phyloP scores from a whole-genome alignment of 345 rosid genomes.

The Eucalyptus marginata region DNA sequence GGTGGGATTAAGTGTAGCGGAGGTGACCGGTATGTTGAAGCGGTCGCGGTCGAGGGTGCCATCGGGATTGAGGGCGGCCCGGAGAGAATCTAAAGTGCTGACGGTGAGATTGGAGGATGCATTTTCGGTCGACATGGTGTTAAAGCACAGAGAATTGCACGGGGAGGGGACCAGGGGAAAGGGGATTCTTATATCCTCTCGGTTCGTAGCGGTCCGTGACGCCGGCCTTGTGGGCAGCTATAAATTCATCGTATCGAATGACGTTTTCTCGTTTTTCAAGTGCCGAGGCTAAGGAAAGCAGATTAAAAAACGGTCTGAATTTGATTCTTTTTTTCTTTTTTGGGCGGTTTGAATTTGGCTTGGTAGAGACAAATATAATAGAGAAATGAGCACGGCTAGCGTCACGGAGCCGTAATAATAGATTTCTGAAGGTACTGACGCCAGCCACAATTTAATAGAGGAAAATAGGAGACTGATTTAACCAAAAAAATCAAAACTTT shows the following conservation, averaged over 20 bases:
- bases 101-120: not conserved
- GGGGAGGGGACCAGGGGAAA: not conserved
- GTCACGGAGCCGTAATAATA: no score
- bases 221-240: not conserved
- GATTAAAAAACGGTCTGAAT: not conserved
- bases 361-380: no score
- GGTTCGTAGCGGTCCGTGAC: not conserved
- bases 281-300: not conserved
- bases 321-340: not conserved
- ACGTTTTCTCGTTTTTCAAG: not conserved
- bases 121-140: not conserved
- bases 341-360: no score
- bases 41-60: constrained; percentile 1
- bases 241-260: not conserved
- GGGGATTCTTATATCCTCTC: not conserved
- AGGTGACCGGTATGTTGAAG: not conserved
- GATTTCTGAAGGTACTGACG: no score
- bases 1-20: constrained; percentile 6
- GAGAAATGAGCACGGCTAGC: no score
- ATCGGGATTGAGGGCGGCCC: constrained; percentile 13
- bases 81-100: constrained; percentile 11
- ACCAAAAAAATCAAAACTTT: no score
- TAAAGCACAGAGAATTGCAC: not conserved
- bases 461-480: no score
- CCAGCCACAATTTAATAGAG: no score